Conservation (phyloP, 2,329 filamentous ascomycete species). For the Aspergillus clavatus region DNA sequence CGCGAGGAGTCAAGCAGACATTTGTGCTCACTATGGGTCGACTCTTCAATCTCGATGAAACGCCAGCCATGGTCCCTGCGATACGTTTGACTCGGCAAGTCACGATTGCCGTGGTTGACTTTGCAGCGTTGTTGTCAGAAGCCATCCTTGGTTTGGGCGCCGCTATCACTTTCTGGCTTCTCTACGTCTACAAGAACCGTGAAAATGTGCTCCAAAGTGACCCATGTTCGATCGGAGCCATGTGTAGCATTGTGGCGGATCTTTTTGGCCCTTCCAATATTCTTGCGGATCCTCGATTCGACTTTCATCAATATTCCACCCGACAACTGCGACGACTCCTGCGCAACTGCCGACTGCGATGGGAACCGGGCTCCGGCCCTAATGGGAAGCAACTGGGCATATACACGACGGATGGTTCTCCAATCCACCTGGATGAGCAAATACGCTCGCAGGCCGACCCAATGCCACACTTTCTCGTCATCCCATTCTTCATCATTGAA, state of each 20-base stretch:
- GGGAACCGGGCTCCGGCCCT: slow-evolving; percentile 23
- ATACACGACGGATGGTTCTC: slow-evolving; percentile 25
- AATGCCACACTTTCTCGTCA: slow-evolving; percentile 31
- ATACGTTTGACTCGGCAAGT: slow-evolving; percentile 22
- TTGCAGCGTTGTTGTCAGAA: slow-evolving; percentile 28
- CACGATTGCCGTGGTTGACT: slow-evolving; percentile 25
- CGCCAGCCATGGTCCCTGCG: slow-evolving; percentile 18
- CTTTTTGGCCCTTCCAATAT: slow-evolving; percentile 27
- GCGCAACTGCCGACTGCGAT: slow-evolving; percentile 25
- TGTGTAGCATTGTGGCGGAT: slow-evolving; percentile 33
- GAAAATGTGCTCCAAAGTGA: slow-evolving; percentile 30
- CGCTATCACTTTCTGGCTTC: slow-evolving; percentile 21
- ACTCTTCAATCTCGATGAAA: slow-evolving; percentile 27
- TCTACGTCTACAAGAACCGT: slow-evolving; percentile 26
- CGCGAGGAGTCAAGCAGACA: slow-evolving; percentile 24
- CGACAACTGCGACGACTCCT: slow-evolving; percentile 29
- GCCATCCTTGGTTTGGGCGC: slow-evolving; percentile 23
- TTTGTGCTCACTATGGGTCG: slow-evolving; percentile 30
- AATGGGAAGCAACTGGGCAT: slow-evolving; percentile 27
- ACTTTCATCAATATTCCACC: slow-evolving; percentile 32
- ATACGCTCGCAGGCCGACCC: slow-evolving; percentile 25
- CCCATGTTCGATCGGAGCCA: slow-evolving; percentile 31
- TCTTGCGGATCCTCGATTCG: slow-evolving; percentile 21
- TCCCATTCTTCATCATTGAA: slow-evolving; percentile 32
- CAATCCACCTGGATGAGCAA: slow-evolving; percentile 21